Evolutionary conservation across 345 rosid species (phyloP), one percentile per base, ranked within the genome.

Genomic region (Sonneratia alba): DNA sequence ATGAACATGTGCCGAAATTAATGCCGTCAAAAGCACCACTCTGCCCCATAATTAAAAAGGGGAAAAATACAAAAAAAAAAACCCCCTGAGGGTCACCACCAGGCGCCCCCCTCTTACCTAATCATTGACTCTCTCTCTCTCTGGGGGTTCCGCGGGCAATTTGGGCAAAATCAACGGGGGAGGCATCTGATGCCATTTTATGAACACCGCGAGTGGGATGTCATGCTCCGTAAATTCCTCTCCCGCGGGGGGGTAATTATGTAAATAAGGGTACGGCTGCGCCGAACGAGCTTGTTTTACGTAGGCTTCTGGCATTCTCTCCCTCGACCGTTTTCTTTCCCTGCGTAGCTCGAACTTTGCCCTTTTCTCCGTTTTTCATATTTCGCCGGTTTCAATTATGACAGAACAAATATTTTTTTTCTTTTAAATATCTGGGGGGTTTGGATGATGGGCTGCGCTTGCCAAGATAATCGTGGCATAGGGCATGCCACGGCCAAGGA

Each of bases 361-460:
- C 2, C 36, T 24, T 21, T 55, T 18, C 21, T 55, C 15, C 15
- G 21, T 18, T 3, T 18, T 55, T 55, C 13, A 55, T 55, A 55
- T 18, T 48, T 55, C 21, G 15, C 61, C n/a, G n/a, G n/a, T n/a
- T n/a, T n/a, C n/a, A n/a, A n/a, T n/a, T n/a, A 2, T 47, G 3
- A 47, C 14, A 47, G 7, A 10, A 3, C 1, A 47, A 47, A 47
- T 47, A 11, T 3, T 47, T 7, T 47, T 47, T 47, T 3, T 40
- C 21, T 21, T 57, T 61, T 7, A 6, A 47, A 47, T 24, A n/a
- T 21, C 10, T 11, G 66, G 36, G 18, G 18, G 48, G 79, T n/a
- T 55, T 67, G 77, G 89, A 85, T 83, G 80, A 82, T 81, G 81
- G 87, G 70, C 55, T 64, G 57, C 71, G 77, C 81, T 63, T 81